These are phyloP conservation scores for Pneumocystis murina DNA, from an alignment of 1,139 yeast species.

Conservation along the genomic window DNA sequence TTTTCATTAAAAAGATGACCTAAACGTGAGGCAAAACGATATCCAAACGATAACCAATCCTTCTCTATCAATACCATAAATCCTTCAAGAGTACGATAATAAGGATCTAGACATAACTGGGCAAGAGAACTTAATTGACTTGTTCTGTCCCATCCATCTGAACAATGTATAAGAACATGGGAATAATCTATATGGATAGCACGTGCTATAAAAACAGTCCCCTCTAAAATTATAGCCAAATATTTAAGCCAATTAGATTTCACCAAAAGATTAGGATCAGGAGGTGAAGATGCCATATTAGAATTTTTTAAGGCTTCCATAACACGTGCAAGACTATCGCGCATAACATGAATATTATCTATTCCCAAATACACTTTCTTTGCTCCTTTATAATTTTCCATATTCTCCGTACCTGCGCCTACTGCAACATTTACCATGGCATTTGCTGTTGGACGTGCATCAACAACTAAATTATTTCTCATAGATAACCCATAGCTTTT, in stretches of 20 bases:
- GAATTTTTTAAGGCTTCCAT: conserved; percentile 51
- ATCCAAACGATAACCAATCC: conserved; percentile 93
- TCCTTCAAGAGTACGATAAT: conserved; percentile 72
- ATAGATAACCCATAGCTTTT: conserved; percentile 7
- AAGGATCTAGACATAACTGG: conserved; percentile 82
- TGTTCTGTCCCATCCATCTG: conserved; percentile 98
- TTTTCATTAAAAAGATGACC: conserved; percentile 45
- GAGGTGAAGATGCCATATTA: conserved; percentile 39
- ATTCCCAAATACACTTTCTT: conserved; percentile 72
- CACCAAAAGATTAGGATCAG: conserved; percentile 33
- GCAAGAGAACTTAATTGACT: conserved; percentile 75
- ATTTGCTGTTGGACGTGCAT: conserved; percentile 81
- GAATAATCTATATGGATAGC: conserved; percentile 70
- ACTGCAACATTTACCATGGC: conserved; percentile 94
- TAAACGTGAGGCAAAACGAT: conserved; percentile 68
- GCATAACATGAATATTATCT: conserved; percentile 89
- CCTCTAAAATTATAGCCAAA: conserved; percentile 49
- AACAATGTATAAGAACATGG: conserved; percentile 77
- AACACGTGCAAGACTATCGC: conserved; percentile 61
- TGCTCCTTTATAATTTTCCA: conserved; percentile 61
- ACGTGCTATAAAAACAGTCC: conserved; percentile 64
- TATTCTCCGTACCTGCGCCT: conserved; percentile 92
- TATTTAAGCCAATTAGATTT: conserved; percentile 74
- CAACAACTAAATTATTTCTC: conserved; percentile 60
- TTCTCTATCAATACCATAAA: conserved; percentile 75